Evolutionary conservation across 2,329 filamentous ascomycete genomes (phyloP).

Genomic region (Penicillium sp.): DNA sequence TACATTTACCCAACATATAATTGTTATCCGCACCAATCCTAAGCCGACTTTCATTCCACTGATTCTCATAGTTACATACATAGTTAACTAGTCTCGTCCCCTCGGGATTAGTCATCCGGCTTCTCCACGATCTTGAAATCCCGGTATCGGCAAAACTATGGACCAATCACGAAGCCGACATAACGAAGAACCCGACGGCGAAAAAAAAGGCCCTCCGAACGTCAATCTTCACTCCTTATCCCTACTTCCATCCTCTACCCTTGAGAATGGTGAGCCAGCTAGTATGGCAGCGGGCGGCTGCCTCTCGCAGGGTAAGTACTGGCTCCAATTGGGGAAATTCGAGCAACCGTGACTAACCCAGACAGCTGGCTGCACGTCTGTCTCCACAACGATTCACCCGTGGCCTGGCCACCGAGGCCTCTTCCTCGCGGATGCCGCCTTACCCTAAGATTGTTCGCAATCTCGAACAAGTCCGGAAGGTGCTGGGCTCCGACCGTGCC

Average conservation of each 20-base stretch:
- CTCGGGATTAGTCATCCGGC: not conserved
- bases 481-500: conserved; percentile 58
- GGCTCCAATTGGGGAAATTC: conserved; percentile 2
- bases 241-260: conserved; percentile 12
- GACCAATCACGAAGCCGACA: conserved; percentile 19
- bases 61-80: too few relatives aligned
- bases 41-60: too few relatives aligned
- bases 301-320: conserved; percentile 34
- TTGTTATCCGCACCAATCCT: too few relatives aligned
- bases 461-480: conserved; percentile 66
- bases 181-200: conserved; percentile 15
- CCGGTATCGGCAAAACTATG: conserved; percentile 19
- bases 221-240: conserved; percentile 16
- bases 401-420: conserved; percentile 36
- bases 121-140: conserved; percentile 7
- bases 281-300: conserved; percentile 36
- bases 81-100: too few relatives aligned
- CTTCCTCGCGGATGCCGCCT: conserved; percentile 60
- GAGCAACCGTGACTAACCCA: conserved; percentile 11
- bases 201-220: conserved; percentile 16
- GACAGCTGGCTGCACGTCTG: conserved; percentile 33
- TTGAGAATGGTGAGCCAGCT: conserved; percentile 38
- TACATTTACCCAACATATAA: too few relatives aligned
- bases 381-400: conserved; percentile 30
- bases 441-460: conserved; percentile 76